Base-by-base conservation (phyloP, 164 flowering plant genomes). In the Vitis rupestris region DNA sequence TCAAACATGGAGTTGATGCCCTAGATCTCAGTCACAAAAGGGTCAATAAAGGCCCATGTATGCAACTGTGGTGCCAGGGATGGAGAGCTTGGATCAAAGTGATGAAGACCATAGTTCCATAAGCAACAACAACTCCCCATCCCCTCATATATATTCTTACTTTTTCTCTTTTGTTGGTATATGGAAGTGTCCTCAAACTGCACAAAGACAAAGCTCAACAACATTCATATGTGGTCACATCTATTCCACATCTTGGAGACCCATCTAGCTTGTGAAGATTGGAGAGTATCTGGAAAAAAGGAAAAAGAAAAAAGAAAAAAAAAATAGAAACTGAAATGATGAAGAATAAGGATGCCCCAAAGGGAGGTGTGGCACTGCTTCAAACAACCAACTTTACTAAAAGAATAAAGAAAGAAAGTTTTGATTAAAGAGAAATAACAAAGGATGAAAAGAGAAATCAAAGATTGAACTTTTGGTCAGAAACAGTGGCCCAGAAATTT, bases 1-100 rank as follows among this genome's bases (percentile, higher is more conserved):
- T 57, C 59, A 48, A 14, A 53, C 47, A 59, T 58, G 59, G 72
- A 55, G 19, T 62, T 2, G 19, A 37, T 59, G 62, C 44, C 44
- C 44, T 37, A 37, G 2, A 37, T 37, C 44, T 37, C 44, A 58
- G 68, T 75, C 74, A 68, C 69, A 66, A 74, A 78, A 78, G 54
- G 56, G 61, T 63, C 65, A 65, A 74, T 44, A 71, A 58, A 60
- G 29, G 67, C 70, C 81, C 77, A 74, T 37, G 2, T 37, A 37
- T 71, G 51, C 61, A 65, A 9, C 11, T 51, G 66, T 52, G n/a
- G 57, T 30, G 2, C 57, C 70, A n/a, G 73, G n/a, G 13, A 70
- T 74, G 65, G 65, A 69, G 64, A 59, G 17, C 9, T 63, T 59
- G 37, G 52, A 37, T 17, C 17, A 3, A 11, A 12, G n/a, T 29